Evolutionary conservation across 2,329 filamentous ascomycete species (phyloP), one percentile per base, ranked within the genome.

Genomic region (Spiromastix sp.): DNA sequence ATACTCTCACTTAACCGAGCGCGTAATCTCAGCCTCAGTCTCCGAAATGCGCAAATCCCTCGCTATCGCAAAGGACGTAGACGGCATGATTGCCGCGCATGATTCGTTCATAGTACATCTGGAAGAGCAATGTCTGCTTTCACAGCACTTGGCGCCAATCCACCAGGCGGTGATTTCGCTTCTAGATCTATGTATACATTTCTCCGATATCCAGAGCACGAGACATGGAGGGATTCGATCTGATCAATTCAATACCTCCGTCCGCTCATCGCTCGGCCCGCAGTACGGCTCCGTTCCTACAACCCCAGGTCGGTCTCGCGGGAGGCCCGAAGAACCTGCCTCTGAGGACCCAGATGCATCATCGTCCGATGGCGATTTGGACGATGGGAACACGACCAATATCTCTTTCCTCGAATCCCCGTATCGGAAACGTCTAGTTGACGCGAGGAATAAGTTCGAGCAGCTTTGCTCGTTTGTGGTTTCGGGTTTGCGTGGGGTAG

Each of bases 71-170:
- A 67, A 71, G 17, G 85, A 89, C 45, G 75, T 95, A 7, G 85
- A 95, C 51, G 72, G 72, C 17, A 93, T 95, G 83, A 77, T 86
- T 17, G 59, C 60, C 1, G 68, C 78, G 1, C 86, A 94, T 52
- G 60, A 71, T 4, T 53, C 57, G 0, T 89, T 81, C 48, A 62
- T 81, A 29, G 68, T 66, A 29, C 69, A 69, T 2, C 61, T 91
- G 8, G 64, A 78, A 37, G 71, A 77, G 20, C 77, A 85, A 43
- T 75, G 81, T 7, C 72, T 91, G 16, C 70, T 93, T 0, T 76
- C 79, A 0, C 61, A 67, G 11, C 79, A 78, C 36, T 60, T 94
- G 3, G 67, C 69, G 11, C 79, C 81, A 0, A 81, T 95, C 22
- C 71, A 76, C 37, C 73, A 82, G 38, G 76, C 76, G 10, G 72